Base-by-base conservation (phyloP, 495 filamentous ascomycete species). In the Pyrenula massariospora region DNA sequence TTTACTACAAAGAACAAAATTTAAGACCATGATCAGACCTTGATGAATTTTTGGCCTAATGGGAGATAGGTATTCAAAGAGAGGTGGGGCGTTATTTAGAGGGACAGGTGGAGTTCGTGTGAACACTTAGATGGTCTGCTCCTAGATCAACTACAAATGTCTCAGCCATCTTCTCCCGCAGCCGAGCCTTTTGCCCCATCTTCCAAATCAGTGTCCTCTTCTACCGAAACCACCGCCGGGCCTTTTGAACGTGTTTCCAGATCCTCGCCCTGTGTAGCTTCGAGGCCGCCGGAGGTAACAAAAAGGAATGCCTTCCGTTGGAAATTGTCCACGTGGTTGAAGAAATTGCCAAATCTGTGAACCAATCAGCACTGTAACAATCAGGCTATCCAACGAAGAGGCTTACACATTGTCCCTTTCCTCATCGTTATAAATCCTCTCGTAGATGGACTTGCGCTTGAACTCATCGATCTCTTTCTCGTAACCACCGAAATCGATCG, bases 401-500 rank as follows among this genome's bases (percentile, higher is more conserved):
- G 80, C 85, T 72, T 74, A 91, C 86, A 78, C 73, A 60, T 88
- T 81, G 56, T 83, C 78, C 63, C 86, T 77, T 67, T 91, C 85
- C 69, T 97, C 93, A 60, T 93, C 84, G 31, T 86, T 79, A 71
- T 91, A 97, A 58, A 97, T 95, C 12, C 88, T 77, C 61, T 85
- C 78, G 64, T 99, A 99, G 53, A 99, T 97, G 69, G 95, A 85
- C 58, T 84, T 71, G 66, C 95, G 86, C 74, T 96, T 96, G 68
- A 99, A 99, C 58, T 84, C 85, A 54, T 81, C 73, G 60, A 99
- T 89, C 69, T 88, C 80, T 59, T 80, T 78, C 53, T 89, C 77
- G 61, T 84, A 88, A 57, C 84, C 84, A 25, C 75, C 72, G 65
- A 96, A 97, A 63, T 88, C 81, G 57, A 99, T 84, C 11, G 75